These are phyloP conservation scores for Aspergillus hancockii DNA, from an alignment of 495 filamentous ascomycete genomes.

Conservation along the genomic window DNA sequence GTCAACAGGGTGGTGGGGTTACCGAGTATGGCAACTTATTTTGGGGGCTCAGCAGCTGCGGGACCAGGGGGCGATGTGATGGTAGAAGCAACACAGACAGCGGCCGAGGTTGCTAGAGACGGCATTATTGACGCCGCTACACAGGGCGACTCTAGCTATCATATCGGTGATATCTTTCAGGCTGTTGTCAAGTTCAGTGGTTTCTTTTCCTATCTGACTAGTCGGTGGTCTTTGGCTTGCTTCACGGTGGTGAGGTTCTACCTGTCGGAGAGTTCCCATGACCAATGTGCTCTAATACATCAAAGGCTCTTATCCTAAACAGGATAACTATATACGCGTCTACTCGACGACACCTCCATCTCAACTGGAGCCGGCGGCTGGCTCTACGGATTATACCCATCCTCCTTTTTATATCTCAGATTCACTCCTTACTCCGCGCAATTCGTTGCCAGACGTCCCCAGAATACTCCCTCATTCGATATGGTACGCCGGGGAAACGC, in stretches of 20 bases:
- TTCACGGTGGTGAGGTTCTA: slow-evolving; percentile 64
- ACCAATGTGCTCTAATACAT: slow-evolving; percentile 15
- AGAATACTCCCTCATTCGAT: slow-evolving; percentile 69
- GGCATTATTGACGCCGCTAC: slow-evolving; percentile 30
- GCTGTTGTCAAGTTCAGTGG: slow-evolving; percentile 68
- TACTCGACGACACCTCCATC: slow-evolving; percentile 69
- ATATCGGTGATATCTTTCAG: slow-evolving; percentile 39
- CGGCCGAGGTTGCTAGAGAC: slow-evolving; percentile 30
- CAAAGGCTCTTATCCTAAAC: slow-evolving; percentile 81
- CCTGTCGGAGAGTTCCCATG: neutral
- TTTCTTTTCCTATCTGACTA: slow-evolving; percentile 88
- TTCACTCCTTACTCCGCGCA: slow-evolving; percentile 69
- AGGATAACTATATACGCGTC: slow-evolving; percentile 92
- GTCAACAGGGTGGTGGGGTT: slow-evolving; percentile 35
- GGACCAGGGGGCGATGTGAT: slow-evolving; percentile 28
- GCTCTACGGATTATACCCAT: slow-evolving; percentile 74
- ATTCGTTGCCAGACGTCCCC: slow-evolving; percentile 92
- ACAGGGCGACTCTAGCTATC: slow-evolving; percentile 30
- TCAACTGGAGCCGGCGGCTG: slow-evolving; percentile 72
- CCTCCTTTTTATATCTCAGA: slow-evolving; percentile 69
- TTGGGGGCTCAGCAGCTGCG: slow-evolving; percentile 28
- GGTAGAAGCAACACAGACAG: slow-evolving; percentile 32
- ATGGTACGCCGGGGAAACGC: slow-evolving; percentile 66
- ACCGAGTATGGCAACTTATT: slow-evolving; percentile 25
- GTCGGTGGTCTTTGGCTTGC: slow-evolving; percentile 89